Evolutionary conservation across 2,329 filamentous ascomycete species (phyloP).

Genomic region (Cercospora citrullina): DNA sequence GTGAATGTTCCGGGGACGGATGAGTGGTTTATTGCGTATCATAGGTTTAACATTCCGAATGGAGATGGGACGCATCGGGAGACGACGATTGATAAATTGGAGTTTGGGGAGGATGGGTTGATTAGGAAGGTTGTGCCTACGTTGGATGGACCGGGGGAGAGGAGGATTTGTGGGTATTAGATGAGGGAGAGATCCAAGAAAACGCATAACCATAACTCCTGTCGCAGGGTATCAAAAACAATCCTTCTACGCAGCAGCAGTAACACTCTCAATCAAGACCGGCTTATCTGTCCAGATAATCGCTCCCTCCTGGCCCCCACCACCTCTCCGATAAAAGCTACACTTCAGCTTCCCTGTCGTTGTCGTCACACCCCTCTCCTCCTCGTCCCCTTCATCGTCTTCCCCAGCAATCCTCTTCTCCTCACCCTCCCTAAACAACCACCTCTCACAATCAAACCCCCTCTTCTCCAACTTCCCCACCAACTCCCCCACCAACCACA

Average conservation of each 20-base stretch:
- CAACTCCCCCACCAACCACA: conserved; percentile 17
- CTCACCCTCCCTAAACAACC: not conserved
- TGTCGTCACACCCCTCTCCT: not conserved
- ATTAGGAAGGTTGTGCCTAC: conserved; percentile 45
- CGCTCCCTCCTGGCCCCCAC: conserved; percentile 11
- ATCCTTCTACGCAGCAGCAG: not conserved
- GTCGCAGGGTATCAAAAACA: not conserved
- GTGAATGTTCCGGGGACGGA: conserved; percentile 51
- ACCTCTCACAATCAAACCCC: conserved; percentile 14
- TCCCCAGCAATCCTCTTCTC: not conserved
- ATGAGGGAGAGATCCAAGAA: not conserved
- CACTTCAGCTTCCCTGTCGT: conserved; percentile 23
- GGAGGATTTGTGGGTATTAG: not conserved
- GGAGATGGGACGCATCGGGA: conserved; percentile 50
- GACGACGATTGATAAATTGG: conserved; percentile 46
- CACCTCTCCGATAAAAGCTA: conserved; percentile 19
- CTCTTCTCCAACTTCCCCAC: conserved; percentile 16
- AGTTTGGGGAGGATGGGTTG: conserved; percentile 43
- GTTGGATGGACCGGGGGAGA: conserved; percentile 31
- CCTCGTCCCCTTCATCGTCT: conserved; percentile 5
- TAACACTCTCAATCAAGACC: conserved; percentile 22
- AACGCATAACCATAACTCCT: not conserved
- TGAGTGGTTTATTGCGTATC: conserved; percentile 54
- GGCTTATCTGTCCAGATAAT: conserved; percentile 25
- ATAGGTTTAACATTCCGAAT: conserved; percentile 50